phyloP scores from a whole-genome alignment of 106 monocot species.

The Dioscorea dumetorum region DNA sequence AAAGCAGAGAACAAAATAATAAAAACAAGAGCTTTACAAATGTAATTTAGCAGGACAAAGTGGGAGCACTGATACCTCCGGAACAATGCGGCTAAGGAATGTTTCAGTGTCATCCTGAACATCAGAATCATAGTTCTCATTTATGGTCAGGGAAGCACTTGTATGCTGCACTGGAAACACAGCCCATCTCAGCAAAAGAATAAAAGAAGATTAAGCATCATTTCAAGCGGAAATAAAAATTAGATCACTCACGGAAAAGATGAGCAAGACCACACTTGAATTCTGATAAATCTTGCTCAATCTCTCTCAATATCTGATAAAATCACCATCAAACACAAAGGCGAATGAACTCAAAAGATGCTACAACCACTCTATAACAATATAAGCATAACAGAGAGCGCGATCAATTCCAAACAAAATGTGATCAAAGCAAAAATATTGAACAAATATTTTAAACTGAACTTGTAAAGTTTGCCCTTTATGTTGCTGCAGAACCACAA shows the following conservation, averaged over 20 bases:
- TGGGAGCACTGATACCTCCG: constrained; percentile 51
- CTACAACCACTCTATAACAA: too few relatives aligned
- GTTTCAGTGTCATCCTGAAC: constrained; percentile 96
- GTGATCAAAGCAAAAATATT: too few relatives aligned
- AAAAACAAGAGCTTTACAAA: neutral
- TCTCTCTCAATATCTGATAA: constrained; percentile 67
- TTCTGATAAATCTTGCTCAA: constrained; percentile 69
- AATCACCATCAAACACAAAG: neutral
- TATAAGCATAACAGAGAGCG: too few relatives aligned
- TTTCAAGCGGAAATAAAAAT: neutral
- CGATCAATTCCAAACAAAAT: too few relatives aligned
- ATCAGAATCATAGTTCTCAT: constrained; percentile 98
- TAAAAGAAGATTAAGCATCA: too few relatives aligned
- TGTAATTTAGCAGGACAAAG: neutral
- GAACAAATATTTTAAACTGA: too few relatives aligned
- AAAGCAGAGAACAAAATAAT: constrained; percentile 7
- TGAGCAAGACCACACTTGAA: constrained; percentile 94
- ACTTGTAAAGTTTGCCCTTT: too few relatives aligned
- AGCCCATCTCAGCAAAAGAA: neutral
- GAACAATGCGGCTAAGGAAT: constrained; percentile 80
- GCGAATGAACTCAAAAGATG: too few relatives aligned
- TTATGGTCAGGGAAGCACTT: constrained; percentile 97
- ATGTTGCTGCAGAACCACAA: too few relatives aligned
- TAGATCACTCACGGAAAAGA: constrained; percentile 77
- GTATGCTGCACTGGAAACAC: constrained; percentile 87